Conservation (phyloP, 331 rosid genomes). For the Rosa hybrid region DNA sequence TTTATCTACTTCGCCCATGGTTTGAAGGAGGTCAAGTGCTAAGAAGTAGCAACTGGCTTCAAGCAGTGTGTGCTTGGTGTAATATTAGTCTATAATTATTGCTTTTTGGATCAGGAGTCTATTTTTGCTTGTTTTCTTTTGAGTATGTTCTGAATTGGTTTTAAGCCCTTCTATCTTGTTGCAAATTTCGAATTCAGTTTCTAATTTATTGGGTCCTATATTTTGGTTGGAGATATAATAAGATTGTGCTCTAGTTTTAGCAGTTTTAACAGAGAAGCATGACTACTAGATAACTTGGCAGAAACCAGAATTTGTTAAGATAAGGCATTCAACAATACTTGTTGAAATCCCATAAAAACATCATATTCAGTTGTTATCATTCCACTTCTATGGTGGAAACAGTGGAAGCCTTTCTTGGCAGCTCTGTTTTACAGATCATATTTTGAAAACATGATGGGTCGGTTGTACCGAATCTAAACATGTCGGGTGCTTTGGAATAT, state of each 20-base stretch:
- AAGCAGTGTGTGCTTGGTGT: conserved; percentile 29
- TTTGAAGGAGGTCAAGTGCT: conserved; percentile 94
- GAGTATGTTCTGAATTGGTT: conserved; percentile 7
- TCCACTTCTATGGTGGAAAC: background rate
- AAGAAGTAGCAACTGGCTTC: conserved; percentile 9
- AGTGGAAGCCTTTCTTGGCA: background rate
- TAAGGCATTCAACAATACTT: too few relatives aligned
- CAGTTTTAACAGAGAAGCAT: background rate
- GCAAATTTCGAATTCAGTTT: background rate
- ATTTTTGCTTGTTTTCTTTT: conserved; percentile 4
- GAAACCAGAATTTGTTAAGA: too few relatives aligned
- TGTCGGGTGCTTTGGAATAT: background rate
- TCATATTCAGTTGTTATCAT: too few relatives aligned
- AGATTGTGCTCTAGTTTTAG: background rate
- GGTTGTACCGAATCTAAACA: background rate
- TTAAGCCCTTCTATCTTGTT: conserved; percentile 13
- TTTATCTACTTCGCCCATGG: conserved; percentile 71
- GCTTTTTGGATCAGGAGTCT: conserved; percentile 17
- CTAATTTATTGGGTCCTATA: conserved; percentile 20
- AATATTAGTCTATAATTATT: conserved; percentile 30
- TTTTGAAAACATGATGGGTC: background rate
- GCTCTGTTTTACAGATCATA: background rate
- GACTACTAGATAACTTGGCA: too few relatives aligned
- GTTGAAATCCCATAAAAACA: too few relatives aligned
- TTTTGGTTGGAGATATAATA: conserved; percentile 20